These are phyloP conservation scores for Fraxinus paxiana DNA, from an alignment of 305 asterid species.

Conservation along the genomic window DNA sequence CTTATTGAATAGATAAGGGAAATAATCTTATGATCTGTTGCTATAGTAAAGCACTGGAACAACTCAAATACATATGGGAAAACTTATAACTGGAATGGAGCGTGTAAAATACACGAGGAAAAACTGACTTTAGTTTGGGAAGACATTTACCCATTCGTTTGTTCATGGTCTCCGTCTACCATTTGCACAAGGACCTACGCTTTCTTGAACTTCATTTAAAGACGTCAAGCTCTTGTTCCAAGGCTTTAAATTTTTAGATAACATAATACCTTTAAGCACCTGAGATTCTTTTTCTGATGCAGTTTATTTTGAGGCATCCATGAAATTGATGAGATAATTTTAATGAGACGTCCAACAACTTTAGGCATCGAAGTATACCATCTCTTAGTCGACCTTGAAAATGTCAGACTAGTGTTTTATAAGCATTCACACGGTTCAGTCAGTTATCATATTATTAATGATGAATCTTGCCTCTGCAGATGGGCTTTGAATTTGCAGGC, in stretches of 20 bases:
- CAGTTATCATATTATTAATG: background rate
- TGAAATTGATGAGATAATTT: background rate
- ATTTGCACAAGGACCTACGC: background rate
- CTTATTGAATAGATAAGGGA: background rate
- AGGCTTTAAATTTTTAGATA: background rate
- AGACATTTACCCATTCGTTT: background rate
- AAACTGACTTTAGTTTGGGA: background rate
- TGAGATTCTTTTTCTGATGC: background rate
- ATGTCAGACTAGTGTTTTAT: background rate
- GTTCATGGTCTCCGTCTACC: background rate
- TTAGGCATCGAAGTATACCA: background rate
- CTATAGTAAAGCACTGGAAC: background rate
- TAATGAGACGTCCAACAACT: background rate
- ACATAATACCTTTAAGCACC: background rate
- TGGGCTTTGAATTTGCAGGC: constrained; percentile 94
- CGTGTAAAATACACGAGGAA: background rate
- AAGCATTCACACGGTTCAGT: background rate
- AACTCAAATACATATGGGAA: background rate
- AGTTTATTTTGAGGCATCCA: background rate
- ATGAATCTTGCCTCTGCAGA: constrained; percentile 45
- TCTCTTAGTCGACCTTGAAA: background rate
- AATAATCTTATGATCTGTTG: background rate
- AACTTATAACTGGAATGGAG: background rate
- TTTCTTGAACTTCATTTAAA: background rate
- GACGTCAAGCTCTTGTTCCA: background rate